Percentiles rank a stretch among this genome's conserved stretches.
phyloP scores from a whole-genome alignment of 371 early-diverging fungal genomes.

The Nematocida homosporus region DNA sequence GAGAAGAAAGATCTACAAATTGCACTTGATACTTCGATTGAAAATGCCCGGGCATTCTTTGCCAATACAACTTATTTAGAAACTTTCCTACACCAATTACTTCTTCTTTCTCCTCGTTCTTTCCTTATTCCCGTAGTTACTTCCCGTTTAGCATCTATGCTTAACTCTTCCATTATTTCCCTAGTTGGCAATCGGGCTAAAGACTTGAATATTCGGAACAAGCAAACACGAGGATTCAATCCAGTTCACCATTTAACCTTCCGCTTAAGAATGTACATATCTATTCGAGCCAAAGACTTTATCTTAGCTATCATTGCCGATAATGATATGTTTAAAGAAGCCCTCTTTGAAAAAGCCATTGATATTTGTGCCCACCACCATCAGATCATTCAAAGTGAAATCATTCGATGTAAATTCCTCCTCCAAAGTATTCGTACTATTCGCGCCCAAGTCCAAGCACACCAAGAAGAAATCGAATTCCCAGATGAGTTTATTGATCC shows the following conservation, averaged over 20 bases:
- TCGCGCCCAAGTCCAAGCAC: constrained; percentile 70
- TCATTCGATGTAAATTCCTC: constrained; percentile 65
- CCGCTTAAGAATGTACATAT: constrained; percentile 77
- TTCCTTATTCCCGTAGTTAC: constrained; percentile 83
- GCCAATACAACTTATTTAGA: constrained; percentile 48
- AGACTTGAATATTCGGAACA: constrained; percentile 76
- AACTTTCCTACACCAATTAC: constrained; percentile 43
- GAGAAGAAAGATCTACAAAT: not conserved
- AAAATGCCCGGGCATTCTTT: constrained; percentile 33
- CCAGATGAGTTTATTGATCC: constrained; percentile 79
- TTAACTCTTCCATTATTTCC: constrained; percentile 82
- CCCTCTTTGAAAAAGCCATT: constrained; percentile 58
- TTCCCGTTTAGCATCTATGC: constrained; percentile 84
- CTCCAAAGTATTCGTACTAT: constrained; percentile 71
- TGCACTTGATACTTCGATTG: not conserved
- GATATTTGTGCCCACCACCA: constrained; percentile 59
- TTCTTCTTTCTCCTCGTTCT: constrained; percentile 67
- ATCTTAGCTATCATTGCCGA: constrained; percentile 75
- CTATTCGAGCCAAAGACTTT: constrained; percentile 69
- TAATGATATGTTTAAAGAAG: constrained; percentile 68
- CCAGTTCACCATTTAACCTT: constrained; percentile 79
- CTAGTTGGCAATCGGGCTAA: constrained; percentile 86
- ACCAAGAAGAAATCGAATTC: constrained; percentile 72
- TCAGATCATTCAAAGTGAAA: constrained; percentile 67
- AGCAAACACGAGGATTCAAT: constrained; percentile 79